Evolutionary conservation across 2,329 filamentous ascomycete genomes (phyloP), one percentile per base, ranked within the genome.

Genomic region (Aspergillus niger): DNA sequence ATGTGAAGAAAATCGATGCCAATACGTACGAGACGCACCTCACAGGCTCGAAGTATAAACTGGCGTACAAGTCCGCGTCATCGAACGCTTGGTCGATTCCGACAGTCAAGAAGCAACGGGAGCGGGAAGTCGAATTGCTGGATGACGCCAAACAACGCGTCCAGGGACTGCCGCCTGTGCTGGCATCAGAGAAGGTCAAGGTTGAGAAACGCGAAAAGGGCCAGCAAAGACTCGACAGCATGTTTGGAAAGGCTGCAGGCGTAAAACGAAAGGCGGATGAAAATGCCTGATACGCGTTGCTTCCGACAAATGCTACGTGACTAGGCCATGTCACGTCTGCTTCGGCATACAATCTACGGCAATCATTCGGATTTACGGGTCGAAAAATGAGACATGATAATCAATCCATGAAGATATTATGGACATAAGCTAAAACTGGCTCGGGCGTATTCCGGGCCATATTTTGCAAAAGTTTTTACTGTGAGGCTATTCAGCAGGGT

Each of bases 1-100:
- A 72, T 63, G 74, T 76, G 30, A 68, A 67, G 53, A 76, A 76
- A 55, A 49, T 72, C 41, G 74, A 76, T 57, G 72, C 72, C 15
- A 76, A 76, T 47, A 74, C 73, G 1, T 76, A 76, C 56, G 70
- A 74, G 58, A 75, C 74, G 8, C 67, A 70, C 53, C 61, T 76
- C 10, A 66, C 65, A 8, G 74, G 73, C 1, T 71, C 72, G 5
- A 76, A 76, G 58, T 76, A 75, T 56, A 76, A 76, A 59, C 63
- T 76, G 51, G 73, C 73, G 30, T 73, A 76, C 53, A 76, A 73
- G 53, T 66, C 65, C 2, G 67, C 64, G 5, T 58, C 64, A 7
- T 66, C 69, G 8, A 66, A 65, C n/a, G 68, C 71, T 4, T 76
- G 73, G 74, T 75, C 73, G 1, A 66, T 76, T 3, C 70, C 71